Percentiles rank a stretch among this genome's conserved stretches.
phyloP scores from a whole-genome alignment of 306 rosid genomes.

The Prunus dulcis region DNA sequence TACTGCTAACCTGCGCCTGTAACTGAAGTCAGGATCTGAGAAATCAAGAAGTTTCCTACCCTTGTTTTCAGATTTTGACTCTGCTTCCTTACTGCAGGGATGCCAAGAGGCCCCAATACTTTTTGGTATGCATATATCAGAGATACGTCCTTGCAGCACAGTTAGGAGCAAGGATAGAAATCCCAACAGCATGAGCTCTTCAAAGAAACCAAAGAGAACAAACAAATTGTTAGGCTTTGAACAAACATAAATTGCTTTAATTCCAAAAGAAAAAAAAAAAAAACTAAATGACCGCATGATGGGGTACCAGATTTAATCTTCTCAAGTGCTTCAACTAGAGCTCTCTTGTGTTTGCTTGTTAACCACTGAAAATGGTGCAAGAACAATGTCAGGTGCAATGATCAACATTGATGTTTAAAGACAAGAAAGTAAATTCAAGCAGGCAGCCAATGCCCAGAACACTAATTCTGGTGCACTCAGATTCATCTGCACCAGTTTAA shows the following conservation, averaged over 20 bases:
- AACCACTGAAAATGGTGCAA: conserved; percentile 39
- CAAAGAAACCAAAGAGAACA: conserved; percentile 7
- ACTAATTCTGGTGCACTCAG: no score
- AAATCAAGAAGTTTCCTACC: conserved; percentile 30
- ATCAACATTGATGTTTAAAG: background rate
- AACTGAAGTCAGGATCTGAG: conserved; percentile 18
- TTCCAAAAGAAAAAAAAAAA: background rate
- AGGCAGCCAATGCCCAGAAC: no score
- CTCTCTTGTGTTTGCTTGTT: conserved; percentile 41
- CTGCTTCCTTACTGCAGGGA: conserved; percentile 31
- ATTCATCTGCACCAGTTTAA: no score
- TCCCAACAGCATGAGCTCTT: conserved; percentile 81
- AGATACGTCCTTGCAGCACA: conserved; percentile 27
- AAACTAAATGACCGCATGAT: background rate
- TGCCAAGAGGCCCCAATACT: conserved; percentile 51
- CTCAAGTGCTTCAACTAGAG: conserved; percentile 71
- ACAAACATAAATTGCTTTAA: background rate
- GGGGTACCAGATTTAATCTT: conserved; percentile 61
- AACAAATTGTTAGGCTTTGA: conserved; percentile 12
- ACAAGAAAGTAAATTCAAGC: no score
- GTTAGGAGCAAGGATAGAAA: conserved; percentile 61
- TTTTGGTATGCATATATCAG: conserved; percentile 43
- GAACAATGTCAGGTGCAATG: background rate
- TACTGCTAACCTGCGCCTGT: conserved; percentile 34
- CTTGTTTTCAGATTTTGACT: background rate